These are phyloP conservation scores for Phialophora chinensis DNA, from an alignment of 2,329 filamentous ascomycete species.

Conservation along the genomic window DNA sequence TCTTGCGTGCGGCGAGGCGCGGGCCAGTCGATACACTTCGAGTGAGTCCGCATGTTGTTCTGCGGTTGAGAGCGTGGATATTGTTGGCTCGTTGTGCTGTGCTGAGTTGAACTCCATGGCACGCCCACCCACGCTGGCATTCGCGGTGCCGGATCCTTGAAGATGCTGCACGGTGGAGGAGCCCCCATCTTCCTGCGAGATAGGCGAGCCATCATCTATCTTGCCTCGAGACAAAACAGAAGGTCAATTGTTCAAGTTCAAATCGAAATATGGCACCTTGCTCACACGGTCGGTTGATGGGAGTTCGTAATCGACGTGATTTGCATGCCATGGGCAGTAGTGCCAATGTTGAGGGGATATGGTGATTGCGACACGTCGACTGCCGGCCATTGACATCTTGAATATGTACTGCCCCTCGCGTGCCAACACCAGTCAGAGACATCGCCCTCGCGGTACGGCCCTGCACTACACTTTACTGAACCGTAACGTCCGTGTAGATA, in stretches of 20 bases:
- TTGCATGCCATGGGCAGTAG: background rate
- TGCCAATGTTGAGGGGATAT: background rate
- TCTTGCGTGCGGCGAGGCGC: no score
- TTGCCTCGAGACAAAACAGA: background rate
- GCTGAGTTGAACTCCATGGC: background rate
- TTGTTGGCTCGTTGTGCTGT: background rate
- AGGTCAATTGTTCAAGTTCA: background rate
- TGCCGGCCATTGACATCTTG: background rate
- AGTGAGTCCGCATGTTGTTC: background rate
- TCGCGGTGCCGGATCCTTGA: background rate
- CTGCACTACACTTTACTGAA: background rate
- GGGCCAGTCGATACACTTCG: no score
- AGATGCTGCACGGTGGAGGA: background rate
- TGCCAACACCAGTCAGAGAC: no score
- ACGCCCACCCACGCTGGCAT: background rate
- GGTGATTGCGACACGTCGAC: background rate
- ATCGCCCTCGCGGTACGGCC: background rate
- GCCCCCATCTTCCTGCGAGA: background rate
- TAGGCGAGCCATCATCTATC: background rate
- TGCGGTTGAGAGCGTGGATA: background rate
- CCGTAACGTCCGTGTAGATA: background rate
- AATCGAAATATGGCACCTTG: background rate
- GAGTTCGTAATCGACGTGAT: background rate
- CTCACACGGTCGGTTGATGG: background rate
- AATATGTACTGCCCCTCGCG: background rate